These are phyloP conservation scores for Trypanosoma lewisi DNA, from an alignment of 208 protist species.

Conservation along the genomic window DNA sequence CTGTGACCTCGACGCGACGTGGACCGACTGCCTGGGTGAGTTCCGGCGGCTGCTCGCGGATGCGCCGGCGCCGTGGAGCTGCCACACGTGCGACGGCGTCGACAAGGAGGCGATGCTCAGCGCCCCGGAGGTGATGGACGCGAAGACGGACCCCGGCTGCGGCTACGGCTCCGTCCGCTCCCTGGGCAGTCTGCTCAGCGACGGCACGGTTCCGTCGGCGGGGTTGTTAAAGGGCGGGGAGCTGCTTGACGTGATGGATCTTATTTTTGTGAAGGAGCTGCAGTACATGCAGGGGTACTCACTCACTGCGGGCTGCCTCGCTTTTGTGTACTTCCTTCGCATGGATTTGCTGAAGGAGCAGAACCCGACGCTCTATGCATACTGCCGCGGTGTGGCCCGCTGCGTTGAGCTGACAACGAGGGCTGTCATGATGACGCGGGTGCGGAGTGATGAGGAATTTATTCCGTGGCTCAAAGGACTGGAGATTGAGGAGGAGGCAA, in stretches of 20 bases:
- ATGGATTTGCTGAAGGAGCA: constrained; percentile 61
- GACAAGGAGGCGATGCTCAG: constrained; percentile 79
- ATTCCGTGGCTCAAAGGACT: constrained; percentile 55
- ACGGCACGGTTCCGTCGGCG: constrained; percentile 46
- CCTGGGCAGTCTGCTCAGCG: constrained; percentile 43
- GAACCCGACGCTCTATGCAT: constrained; percentile 54
- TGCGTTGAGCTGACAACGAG: constrained; percentile 53
- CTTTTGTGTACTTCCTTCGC: constrained; percentile 75
- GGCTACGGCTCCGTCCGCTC: constrained; percentile 51
- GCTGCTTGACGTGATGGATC: constrained; percentile 77
- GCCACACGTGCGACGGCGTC: constrained; percentile 48
- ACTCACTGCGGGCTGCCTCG: constrained; percentile 61
- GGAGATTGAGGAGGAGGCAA: constrained; percentile 41
- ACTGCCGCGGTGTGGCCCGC: constrained; percentile 72
- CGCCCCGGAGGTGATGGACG: constrained; percentile 83
- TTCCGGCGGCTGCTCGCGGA: constrained; percentile 26
- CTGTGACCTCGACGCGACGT: too few relatives aligned
- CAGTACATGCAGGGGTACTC: constrained; percentile 68
- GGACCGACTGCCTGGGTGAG: too few relatives aligned
- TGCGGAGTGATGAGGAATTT: constrained; percentile 87
- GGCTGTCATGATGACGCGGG: constrained; percentile 64
- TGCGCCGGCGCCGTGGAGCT: constrained; percentile 46
- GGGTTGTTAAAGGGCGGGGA: constrained; percentile 39
- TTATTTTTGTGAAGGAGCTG: constrained; percentile 67
- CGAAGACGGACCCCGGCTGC: constrained; percentile 81